Evolutionary conservation across 2,329 filamentous ascomycete species (phyloP).

Genomic region (Epichloe uncinata): DNA sequence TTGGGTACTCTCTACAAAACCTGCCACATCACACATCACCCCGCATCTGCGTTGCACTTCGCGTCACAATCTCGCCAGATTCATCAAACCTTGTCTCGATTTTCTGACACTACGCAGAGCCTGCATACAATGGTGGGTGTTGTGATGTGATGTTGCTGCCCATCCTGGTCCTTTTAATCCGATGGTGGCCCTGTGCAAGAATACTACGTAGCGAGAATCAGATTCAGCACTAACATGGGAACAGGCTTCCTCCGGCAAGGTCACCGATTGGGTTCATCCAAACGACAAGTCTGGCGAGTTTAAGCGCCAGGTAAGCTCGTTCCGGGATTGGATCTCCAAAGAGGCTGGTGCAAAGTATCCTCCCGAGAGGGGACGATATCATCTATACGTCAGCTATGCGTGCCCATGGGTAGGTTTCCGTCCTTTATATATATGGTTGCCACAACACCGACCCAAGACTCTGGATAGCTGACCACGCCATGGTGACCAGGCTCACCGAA

Average conservation of each 20-base stretch:
- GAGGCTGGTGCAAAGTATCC: slow-evolving; percentile 63
- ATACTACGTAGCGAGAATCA: too few species aligned
- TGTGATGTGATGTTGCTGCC: background rate
- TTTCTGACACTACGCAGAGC: background rate
- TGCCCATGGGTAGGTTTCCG: slow-evolving; percentile 62
- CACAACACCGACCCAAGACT: background rate
- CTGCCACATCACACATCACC: background rate
- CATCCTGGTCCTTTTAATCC: background rate
- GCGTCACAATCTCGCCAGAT: background rate
- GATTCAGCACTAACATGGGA: background rate
- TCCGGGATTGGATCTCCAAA: slow-evolving; percentile 67
- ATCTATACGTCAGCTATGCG: slow-evolving; percentile 88
- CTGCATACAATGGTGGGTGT: background rate
- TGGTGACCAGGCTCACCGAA: slow-evolving; percentile 53
- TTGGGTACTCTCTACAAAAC: too few species aligned
- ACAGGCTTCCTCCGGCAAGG: slow-evolving; percentile 6
- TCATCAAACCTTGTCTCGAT: background rate
- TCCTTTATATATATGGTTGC: too few species aligned
- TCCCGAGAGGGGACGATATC: slow-evolving; percentile 79
- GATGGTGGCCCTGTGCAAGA: background rate
- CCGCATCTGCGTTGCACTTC: background rate
- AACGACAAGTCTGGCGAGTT: slow-evolving; percentile 77
- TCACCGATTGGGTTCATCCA: slow-evolving; percentile 75
- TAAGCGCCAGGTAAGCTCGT: slow-evolving; percentile 74
- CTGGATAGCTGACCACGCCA: background rate